Percentiles rank a stretch among this genome's conserved stretches.
Conservation (phyloP, 2,329 filamentous ascomycete genomes). For the Cytospora mali region DNA sequence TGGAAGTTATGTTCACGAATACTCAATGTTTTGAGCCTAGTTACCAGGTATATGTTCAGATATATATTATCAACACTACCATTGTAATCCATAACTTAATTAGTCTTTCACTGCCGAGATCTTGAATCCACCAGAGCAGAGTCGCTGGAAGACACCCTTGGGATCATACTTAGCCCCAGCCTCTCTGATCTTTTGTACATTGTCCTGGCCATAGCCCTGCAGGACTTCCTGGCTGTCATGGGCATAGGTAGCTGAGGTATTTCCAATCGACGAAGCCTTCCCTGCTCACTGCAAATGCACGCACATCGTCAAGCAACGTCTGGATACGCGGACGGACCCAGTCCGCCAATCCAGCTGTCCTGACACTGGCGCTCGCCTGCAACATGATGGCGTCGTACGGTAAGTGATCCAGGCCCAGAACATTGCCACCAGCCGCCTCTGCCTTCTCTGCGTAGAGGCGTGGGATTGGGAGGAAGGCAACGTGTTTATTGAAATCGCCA, state of each 20-base stretch:
- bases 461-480: conserved; percentile 4
- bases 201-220: conserved; percentile 1
- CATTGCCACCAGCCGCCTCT: background rate
- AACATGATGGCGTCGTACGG: conserved; percentile 1
- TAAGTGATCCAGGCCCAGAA: conserved; percentile 1
- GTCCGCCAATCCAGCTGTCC: background rate
- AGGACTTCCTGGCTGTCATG: background rate
- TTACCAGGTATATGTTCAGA: too few relatives aligned
- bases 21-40: too few relatives aligned
- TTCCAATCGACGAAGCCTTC: background rate
- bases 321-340: background rate
- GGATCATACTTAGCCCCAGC: conserved; percentile 8
- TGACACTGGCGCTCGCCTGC: conserved; percentile 2
- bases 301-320: background rate
- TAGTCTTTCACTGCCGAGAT: background rate
- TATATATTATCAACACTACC: too few relatives aligned
- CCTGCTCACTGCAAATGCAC: background rate
- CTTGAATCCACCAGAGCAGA: conserved; percentile 8
- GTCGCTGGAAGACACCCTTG: background rate
- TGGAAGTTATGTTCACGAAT: too few relatives aligned
- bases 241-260: conserved; percentile 6
- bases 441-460: background rate
- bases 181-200: background rate
- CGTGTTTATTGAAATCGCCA: background rate
- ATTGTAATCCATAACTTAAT: background rate